Base-by-base conservation (phyloP, 805 yeast genomes). In the Ogataea haglerorum region DNA sequence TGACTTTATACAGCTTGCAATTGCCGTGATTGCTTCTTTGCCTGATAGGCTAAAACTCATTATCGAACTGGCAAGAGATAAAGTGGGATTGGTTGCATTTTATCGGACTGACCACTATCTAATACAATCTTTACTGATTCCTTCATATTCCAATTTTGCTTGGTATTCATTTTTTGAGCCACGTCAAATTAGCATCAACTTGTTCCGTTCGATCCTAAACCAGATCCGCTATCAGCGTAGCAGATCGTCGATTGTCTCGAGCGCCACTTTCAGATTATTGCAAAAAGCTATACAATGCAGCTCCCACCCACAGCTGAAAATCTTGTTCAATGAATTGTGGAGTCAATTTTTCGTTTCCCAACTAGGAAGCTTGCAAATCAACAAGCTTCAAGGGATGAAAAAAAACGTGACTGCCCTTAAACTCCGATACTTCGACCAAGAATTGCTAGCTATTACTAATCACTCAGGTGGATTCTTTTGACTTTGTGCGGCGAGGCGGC, bases 281-380 rank as follows among this genome's bases (percentile, higher is more conserved):
- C 42, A 38, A 19, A 23, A 25, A n/a, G 36, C 42, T 12, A n/a
- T 38, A 14, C 42, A 38, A 38, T 31, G 36, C n/a, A 17, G 26
- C 22, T 18, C 31, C 15, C 21, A 31, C 12, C 28, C 36, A 1
- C 36, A 26, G 25, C 16, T 38, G 15, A 32, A 25, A 26, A 26
- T 10, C 3, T 15, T 38, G 9, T 38, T 38, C 17, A 36, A 38
- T 19, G 36, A 38, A 21, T 19, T 38, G 21, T 32, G 36, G 33
- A 19, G 32, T 17, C 16, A 32, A 13, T 24, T 38, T 19, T 32
- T 27, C 30, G 26, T 16, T 5, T 29, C 26, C 14, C 19, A 30
- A 14, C 13, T 24, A 12, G 13, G 21, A 13, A 21, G 26, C 16
- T 8, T 24, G 8, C 30, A 38, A 18, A 14, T 14, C 15, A 16